phyloP scores from a whole-genome alignment of 2,329 filamentous ascomycete genomes.

The Penicillium sp. region DNA sequence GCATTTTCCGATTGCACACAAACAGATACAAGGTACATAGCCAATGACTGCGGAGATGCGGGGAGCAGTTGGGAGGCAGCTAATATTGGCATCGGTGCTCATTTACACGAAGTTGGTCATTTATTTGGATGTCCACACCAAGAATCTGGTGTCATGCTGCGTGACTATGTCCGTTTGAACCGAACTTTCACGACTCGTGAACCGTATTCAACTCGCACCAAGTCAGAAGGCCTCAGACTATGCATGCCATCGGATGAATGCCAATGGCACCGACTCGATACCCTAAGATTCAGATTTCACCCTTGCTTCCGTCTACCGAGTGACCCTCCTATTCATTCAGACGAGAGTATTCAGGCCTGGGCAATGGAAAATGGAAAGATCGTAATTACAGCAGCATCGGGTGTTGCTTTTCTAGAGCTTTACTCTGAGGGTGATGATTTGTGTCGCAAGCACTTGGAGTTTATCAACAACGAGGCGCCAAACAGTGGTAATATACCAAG shows the following conservation, averaged over 20 bases:
- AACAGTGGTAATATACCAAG: conserved; percentile 57
- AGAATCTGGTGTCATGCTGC: conserved; percentile 85
- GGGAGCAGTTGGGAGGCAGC: conserved; percentile 95
- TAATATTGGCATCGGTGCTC: conserved; percentile 88
- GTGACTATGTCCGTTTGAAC: conserved; percentile 81
- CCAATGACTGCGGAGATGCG: conserved; percentile 80
- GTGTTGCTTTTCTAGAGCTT: conserved; percentile 81
- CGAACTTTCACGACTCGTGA: conserved; percentile 78
- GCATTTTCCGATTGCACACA: conserved; percentile 87
- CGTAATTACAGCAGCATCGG: conserved; percentile 72
- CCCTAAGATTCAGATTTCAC: conserved; percentile 82
- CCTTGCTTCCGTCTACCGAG: conserved; percentile 82
- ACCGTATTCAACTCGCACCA: conserved; percentile 81
- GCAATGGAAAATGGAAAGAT: conserved; percentile 73
- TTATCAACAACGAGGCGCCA: conserved; percentile 57
- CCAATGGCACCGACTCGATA: conserved; percentile 84
- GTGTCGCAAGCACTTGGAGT: conserved; percentile 80
- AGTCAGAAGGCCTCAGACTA: conserved; percentile 69
- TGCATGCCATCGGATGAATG: conserved; percentile 79
- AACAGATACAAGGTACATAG: conserved; percentile 74
- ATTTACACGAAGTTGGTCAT: conserved; percentile 87
- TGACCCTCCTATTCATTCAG: conserved; percentile 61
- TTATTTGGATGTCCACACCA: conserved; percentile 87
- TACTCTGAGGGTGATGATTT: conserved; percentile 74
- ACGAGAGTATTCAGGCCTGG: conserved; percentile 82